phyloP scores from a whole-genome alignment of 352 stramenopile species.

The Poterioochromonas sp. region DNA sequence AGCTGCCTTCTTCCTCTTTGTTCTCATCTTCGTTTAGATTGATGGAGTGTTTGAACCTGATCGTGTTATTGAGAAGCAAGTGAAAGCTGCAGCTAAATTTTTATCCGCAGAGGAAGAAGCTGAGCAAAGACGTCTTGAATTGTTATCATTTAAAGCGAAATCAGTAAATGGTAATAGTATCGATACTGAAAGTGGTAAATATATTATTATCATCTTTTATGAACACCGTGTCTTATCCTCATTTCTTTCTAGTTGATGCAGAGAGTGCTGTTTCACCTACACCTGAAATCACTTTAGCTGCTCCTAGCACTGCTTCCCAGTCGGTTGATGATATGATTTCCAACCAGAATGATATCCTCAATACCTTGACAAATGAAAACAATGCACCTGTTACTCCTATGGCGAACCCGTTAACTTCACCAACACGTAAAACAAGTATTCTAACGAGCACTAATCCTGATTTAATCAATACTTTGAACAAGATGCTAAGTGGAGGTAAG shows the following conservation, averaged over 20 bases:
- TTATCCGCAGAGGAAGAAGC: conserved; percentile 11
- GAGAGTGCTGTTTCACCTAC: neutral
- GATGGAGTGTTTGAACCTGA: neutral
- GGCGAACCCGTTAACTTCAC: neutral
- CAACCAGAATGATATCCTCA: too few species aligned
- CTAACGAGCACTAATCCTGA: neutral
- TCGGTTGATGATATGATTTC: too few species aligned
- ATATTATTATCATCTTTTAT: neutral
- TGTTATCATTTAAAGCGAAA: neutral
- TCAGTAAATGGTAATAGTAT: neutral
- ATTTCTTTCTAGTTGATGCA: neutral
- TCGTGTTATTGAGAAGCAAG: neutral
- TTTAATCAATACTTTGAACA: neutral
- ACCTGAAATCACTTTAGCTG: neutral
- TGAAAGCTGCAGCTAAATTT: neutral
- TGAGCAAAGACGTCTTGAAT: neutral
- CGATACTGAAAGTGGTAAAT: neutral
- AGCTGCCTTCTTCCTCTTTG: neutral
- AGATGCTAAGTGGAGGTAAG: too few species aligned
- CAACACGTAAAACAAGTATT: neutral
- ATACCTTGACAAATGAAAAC: too few species aligned
- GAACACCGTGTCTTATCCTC: neutral
- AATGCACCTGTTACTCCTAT: neutral
- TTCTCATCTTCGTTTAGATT: neutral
- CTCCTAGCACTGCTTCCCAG: neutral